Conservation (phyloP, 2,329 filamentous ascomycete species). For the Verticillium zaregamsianum region DNA sequence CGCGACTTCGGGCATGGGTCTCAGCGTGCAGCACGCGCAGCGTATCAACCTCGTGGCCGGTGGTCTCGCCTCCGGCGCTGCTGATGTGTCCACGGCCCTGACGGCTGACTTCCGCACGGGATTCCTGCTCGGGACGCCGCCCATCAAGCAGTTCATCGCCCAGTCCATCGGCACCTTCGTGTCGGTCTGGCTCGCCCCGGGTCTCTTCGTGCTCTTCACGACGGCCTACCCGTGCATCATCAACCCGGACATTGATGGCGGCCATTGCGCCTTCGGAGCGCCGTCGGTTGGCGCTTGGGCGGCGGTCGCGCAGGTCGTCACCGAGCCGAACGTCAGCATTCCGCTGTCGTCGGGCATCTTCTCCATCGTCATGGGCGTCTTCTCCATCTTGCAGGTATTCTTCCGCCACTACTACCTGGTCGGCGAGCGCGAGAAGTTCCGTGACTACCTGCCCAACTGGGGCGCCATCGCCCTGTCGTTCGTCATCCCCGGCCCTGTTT, state of each 20-base stretch:
- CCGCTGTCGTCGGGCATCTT: constrained; percentile 53
- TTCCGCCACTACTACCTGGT: constrained; percentile 51
- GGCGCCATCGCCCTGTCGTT: constrained; percentile 57
- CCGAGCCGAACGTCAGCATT: constrained; percentile 50
- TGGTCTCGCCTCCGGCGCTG: constrained; percentile 39
- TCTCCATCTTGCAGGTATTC: constrained; percentile 47
- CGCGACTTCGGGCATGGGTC: constrained; percentile 48
- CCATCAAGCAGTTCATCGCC: constrained; percentile 56
- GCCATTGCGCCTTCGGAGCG: constrained; percentile 47
- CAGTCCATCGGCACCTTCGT: constrained; percentile 54
- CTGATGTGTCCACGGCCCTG: constrained; percentile 42
- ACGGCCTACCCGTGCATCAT: constrained; percentile 61
- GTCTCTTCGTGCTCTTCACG: constrained; percentile 57
- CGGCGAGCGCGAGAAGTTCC: constrained; percentile 49
- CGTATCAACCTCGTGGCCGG: constrained; percentile 57
- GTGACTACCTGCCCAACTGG: constrained; percentile 57
- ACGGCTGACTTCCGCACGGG: constrained; percentile 57
- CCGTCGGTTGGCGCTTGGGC: constrained; percentile 59
- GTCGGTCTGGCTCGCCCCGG: constrained; percentile 56
- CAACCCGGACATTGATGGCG: constrained; percentile 29
- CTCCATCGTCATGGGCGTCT: constrained; percentile 48
- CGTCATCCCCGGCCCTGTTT: constrained; percentile 51
- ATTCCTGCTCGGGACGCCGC: constrained; percentile 55
- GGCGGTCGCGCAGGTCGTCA: constrained; percentile 56
- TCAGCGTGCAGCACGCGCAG: constrained; percentile 43